phyloP scores from a whole-genome alignment of 768 basidiomycete genomes.

The Leccinum arenicola region DNA sequence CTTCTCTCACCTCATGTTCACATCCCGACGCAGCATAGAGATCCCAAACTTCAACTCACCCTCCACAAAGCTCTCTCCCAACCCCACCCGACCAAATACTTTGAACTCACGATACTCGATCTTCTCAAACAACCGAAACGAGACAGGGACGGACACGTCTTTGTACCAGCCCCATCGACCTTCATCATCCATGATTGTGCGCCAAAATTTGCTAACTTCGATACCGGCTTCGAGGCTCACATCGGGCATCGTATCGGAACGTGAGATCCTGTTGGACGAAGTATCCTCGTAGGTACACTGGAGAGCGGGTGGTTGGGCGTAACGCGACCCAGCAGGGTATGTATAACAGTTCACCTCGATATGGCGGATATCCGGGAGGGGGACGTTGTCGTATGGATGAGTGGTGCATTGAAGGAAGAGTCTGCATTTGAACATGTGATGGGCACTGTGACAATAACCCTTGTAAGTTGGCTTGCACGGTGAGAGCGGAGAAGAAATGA shows the following conservation, averaged over 20 bases:
- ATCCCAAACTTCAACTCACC: conserved; percentile 37
- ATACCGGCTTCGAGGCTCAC: conserved; percentile 13
- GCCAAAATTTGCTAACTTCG: conserved; percentile 25
- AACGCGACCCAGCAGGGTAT: conserved; percentile 2
- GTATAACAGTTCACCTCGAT: conserved; percentile 25
- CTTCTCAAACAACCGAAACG: conserved; percentile 44
- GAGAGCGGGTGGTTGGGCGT: conserved; percentile 6
- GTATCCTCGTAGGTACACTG: conserved; percentile 19
- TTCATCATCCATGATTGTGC: conserved; percentile 9
- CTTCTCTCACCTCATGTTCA: conserved; percentile 30
- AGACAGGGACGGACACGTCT: conserved; percentile 47
- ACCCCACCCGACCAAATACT: conserved; percentile 36
- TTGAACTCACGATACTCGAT: conserved; percentile 44
- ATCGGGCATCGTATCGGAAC: not conserved
- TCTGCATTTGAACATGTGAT: conserved; percentile 23
- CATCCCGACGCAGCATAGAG: conserved; percentile 40
- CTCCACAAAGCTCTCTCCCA: conserved; percentile 29
- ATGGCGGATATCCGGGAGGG: conserved; percentile 6
- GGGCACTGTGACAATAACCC: conserved; percentile 5
- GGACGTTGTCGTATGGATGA: conserved; percentile 7
- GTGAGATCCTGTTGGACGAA: not conserved
- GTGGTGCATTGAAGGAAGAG: conserved; percentile 22
- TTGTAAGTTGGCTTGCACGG: not conserved
- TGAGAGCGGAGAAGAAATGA: not conserved
- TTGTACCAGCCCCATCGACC: conserved; percentile 33